phyloP scores from a whole-genome alignment of 2,329 filamentous ascomycete species.

The Sarocladium oryzae region DNA sequence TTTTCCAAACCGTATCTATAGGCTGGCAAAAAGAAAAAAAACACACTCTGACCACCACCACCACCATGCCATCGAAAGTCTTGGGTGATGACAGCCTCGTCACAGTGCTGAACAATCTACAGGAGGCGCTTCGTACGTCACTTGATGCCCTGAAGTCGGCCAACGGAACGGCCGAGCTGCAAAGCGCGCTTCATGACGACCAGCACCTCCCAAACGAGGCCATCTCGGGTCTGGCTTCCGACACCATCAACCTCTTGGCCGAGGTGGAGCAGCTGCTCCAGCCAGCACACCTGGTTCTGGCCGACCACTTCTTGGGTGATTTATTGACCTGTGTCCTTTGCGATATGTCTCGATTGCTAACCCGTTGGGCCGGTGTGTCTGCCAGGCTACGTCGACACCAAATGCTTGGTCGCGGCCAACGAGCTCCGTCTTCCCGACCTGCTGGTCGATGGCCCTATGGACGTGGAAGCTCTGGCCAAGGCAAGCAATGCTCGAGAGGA shows the following conservation, averaged over 20 bases:
- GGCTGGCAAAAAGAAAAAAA: too few species aligned
- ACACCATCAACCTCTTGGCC: constrained; percentile 8
- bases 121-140: too few species aligned
- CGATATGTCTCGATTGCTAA: neutral
- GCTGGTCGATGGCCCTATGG: constrained; percentile 12
- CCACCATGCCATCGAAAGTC: too few species aligned
- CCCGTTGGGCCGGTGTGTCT: neutral
- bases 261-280: constrained; percentile 12
- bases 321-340: constrained; percentile 3
- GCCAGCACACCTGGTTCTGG: constrained; percentile 14
- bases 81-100: too few species aligned
- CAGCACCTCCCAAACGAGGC: constrained; percentile 1
- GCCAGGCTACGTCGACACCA: constrained; percentile 20
- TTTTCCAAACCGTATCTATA: too few species aligned
- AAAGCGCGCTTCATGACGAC: too few species aligned
- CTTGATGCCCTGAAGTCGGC: too few species aligned
- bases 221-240: neutral
- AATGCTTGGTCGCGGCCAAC: constrained; percentile 24
- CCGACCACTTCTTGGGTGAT: constrained; percentile 17
- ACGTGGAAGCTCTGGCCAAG: neutral
- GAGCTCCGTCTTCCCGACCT: constrained; percentile 23
- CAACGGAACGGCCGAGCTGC: too few species aligned
- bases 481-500: constrained; percentile 15
- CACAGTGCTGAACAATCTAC: too few species aligned
- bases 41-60: too few species aligned